Evolutionary conservation across 768 basidiomycete genomes (phyloP).

Genomic region (Hydnomerulius pinastri): DNA sequence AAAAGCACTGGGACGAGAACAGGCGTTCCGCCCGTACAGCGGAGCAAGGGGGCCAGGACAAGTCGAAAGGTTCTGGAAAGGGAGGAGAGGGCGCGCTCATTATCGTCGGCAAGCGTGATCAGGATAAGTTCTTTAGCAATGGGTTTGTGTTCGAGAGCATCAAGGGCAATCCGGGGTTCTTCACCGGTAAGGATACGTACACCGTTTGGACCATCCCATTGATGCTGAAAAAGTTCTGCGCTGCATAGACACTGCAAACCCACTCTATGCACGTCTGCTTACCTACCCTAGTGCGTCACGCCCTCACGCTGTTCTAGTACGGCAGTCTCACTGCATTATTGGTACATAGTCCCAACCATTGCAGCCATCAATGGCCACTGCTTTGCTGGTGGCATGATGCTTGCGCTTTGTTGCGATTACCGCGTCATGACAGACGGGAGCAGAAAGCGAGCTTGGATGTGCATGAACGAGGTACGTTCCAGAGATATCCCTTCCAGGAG

Average conservation of each 20-base stretch:
- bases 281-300: slow-evolving; percentile 68
- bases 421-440: slow-evolving; percentile 85
- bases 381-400: slow-evolving; percentile 81
- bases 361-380: slow-evolving; percentile 85
- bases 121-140: slow-evolving; percentile 91
- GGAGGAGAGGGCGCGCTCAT: slow-evolving; percentile 69
- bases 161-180: slow-evolving; percentile 58
- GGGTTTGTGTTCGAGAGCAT: slow-evolving; percentile 67
- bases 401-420: slow-evolving; percentile 84
- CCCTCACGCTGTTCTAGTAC: not conserved
- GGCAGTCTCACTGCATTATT: not conserved
- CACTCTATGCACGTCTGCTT: slow-evolving; percentile 66
- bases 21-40: slow-evolving; percentile 48
- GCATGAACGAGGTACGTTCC: slow-evolving; percentile 82
- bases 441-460: slow-evolving; percentile 78
- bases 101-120: slow-evolving; percentile 70
- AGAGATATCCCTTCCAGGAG: not conserved
- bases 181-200: slow-evolving; percentile 49
- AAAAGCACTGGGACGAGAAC: slow-evolving; percentile 65
- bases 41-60: slow-evolving; percentile 41
- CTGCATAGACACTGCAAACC: slow-evolving; percentile 67
- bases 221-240: slow-evolving; percentile 6
- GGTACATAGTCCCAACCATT: slow-evolving; percentile 66
- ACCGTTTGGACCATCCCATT: not conserved
- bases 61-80: slow-evolving; percentile 14